Percentiles rank a stretch among this genome's conserved stretches.
These are phyloP conservation scores for Cryomyces minteri DNA, from an alignment of 495 filamentous ascomycete species.

Conservation along the genomic window DNA sequence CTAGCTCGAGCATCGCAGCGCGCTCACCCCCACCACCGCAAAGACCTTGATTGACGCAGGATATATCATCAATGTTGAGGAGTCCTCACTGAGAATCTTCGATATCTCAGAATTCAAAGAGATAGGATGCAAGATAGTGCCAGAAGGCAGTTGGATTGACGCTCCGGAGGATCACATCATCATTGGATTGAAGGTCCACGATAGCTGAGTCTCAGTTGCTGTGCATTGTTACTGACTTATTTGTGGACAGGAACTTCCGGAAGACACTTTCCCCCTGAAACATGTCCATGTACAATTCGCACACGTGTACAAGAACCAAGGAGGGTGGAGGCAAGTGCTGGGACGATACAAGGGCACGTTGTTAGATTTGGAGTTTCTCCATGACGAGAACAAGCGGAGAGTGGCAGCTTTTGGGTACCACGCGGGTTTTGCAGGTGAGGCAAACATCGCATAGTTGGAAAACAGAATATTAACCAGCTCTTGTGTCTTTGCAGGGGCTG, in stretches of 20 bases:
- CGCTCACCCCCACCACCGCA: conserved; percentile 47
- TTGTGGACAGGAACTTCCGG: conserved; percentile 44
- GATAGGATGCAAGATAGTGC: conserved; percentile 59
- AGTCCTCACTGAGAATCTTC: conserved; percentile 66
- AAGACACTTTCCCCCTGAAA: conserved; percentile 72
- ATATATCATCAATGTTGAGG: conserved; percentile 71
- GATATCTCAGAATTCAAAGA: conserved; percentile 45
- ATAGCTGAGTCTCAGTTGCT: too few species aligned
- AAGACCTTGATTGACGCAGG: conserved; percentile 64
- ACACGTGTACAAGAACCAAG: conserved; percentile 73
- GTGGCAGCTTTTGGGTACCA: conserved; percentile 52
- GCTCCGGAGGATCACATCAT: conserved; percentile 74
- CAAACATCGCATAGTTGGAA: background rate
- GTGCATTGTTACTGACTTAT: too few species aligned
- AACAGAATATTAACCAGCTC: background rate
- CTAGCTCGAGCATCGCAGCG: too few species aligned
- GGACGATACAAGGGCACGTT: conserved; percentile 65
- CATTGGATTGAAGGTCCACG: conserved; percentile 47
- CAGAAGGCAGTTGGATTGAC: conserved; percentile 61
- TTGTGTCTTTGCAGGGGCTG: conserved; percentile 44
- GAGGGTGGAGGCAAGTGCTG: conserved; percentile 67
- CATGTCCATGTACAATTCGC: conserved; percentile 77
- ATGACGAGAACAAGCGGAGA: conserved; percentile 55
- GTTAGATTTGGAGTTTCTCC: conserved; percentile 84
- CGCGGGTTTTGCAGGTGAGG: conserved; percentile 33